Conservation (phyloP, 2,329 filamentous ascomycete species). For the Sphaerulina musiva region DNA sequence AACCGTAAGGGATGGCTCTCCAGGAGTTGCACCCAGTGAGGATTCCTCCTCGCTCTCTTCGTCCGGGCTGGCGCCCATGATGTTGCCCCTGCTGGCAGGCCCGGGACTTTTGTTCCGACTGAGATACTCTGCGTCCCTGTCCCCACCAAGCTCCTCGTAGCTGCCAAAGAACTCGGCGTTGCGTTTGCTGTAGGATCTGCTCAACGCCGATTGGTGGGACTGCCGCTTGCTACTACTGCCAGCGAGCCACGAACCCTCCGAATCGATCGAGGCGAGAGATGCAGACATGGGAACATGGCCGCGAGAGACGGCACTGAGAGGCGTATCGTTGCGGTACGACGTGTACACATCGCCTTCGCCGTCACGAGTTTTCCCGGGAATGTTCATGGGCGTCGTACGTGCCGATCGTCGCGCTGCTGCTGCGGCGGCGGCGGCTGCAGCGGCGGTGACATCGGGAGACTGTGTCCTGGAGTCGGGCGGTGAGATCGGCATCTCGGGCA, state of each 20-base stretch:
- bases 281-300: slow-evolving; percentile 54
- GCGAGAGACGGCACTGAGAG: slow-evolving; percentile 24
- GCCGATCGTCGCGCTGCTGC: slow-evolving; percentile 36
- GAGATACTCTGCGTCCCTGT: slow-evolving; percentile 68
- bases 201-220: slow-evolving; percentile 41
- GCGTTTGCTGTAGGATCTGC: slow-evolving; percentile 41
- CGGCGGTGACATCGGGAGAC: slow-evolving; percentile 63
- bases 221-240: slow-evolving; percentile 58
- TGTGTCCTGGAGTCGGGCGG: slow-evolving; percentile 75
- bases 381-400: slow-evolving; percentile 15
- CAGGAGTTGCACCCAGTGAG: slow-evolving; percentile 4
- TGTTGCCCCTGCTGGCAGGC: slow-evolving; percentile 4
- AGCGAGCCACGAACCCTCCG: slow-evolving; percentile 83
- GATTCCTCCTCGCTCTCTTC: slow-evolving; percentile 32
- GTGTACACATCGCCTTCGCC: slow-evolving; percentile 12
- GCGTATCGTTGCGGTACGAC: slow-evolving; percentile 38
- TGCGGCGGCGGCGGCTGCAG: slow-evolving; percentile 35
- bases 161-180: slow-evolving; percentile 51
- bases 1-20: slow-evolving; percentile 24
- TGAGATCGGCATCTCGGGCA: slow-evolving; percentile 80
- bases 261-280: slow-evolving; percentile 89
- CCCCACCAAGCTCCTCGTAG: slow-evolving; percentile 55
- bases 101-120: slow-evolving; percentile 26
- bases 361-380: slow-evolving; percentile 13
- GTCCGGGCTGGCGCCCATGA: slow-evolving; percentile 43